phyloP scores from a whole-genome alignment of 176 grass and related monocot genomes.

The Saccharum spontaneum region DNA sequence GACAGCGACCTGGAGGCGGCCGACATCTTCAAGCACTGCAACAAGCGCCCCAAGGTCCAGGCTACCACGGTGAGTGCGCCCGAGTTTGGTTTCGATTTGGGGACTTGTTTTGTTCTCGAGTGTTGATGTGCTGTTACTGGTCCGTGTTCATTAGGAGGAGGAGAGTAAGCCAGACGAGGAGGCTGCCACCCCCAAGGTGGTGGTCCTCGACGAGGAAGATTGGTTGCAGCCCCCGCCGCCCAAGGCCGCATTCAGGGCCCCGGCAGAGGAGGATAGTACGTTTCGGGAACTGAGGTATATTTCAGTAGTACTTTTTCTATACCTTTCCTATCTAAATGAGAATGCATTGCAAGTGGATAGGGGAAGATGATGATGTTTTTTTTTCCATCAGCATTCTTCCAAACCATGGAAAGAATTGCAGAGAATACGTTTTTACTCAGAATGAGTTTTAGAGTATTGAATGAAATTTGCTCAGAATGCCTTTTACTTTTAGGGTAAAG shows the following conservation, averaged over 20 bases:
- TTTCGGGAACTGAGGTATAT: constrained; percentile 59
- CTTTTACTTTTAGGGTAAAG: not conserved
- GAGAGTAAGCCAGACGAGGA: constrained; percentile 23
- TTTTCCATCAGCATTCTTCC: not conserved
- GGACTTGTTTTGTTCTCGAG: not conserved
- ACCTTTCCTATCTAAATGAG: not conserved
- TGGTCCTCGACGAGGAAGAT: constrained; percentile 64
- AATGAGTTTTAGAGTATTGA: not conserved
- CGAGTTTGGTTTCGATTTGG: not conserved
- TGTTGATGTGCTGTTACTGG: constrained; percentile 9
- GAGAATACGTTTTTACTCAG: not conserved
- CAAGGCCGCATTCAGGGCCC: constrained; percentile 29
- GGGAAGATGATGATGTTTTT: not conserved
- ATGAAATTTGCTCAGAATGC: not conserved
- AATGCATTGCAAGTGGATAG: not conserved
- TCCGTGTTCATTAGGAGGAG: constrained; percentile 18
- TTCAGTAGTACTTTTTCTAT: not conserved
- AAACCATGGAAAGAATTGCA: not conserved
- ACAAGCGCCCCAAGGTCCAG: constrained; percentile 52
- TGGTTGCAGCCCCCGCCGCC: constrained; percentile 67
- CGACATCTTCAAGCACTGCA: constrained; percentile 60
- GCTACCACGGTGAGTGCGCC: constrained; percentile 30
- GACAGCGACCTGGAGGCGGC: constrained; percentile 70
- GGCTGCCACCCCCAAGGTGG: not conserved
- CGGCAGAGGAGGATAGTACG: constrained; percentile 35